These are phyloP conservation scores for Naegleria fowleri DNA, from an alignment of 208 protist genomes.

Conservation along the genomic window DNA sequence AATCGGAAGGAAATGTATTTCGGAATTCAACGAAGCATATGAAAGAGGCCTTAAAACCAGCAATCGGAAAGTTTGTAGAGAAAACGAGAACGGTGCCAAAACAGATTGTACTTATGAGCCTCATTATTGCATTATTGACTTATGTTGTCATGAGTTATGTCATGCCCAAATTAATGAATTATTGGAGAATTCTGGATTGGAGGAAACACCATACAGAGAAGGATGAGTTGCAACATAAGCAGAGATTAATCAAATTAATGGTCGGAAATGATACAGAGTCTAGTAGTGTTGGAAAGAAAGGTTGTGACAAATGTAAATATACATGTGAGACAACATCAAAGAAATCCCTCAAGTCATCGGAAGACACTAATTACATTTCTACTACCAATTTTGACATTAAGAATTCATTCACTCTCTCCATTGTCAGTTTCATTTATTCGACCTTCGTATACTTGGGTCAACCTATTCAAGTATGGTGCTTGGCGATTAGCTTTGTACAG, in stretches of 20 bases:
- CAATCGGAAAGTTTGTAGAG: background rate
- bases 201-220: background rate
- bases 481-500: slow-evolving; percentile 13
- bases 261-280: no score
- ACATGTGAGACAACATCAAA: background rate
- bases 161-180: background rate
- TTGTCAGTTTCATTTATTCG: background rate
- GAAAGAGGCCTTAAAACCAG: background rate
- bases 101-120: background rate
- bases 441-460: background rate
- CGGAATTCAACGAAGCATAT: background rate
- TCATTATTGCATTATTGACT: background rate
- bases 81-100: background rate
- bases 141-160: background rate
- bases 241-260: background rate
- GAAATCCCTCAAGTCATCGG: background rate
- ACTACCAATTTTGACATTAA: background rate
- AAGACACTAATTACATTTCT: background rate
- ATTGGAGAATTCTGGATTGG: background rate
- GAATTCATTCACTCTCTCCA: background rate
- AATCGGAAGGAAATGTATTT: background rate
- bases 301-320: background rate
- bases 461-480: slow-evolving; percentile 21
- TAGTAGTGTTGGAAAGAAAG: no score
- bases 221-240: background rate